phyloP scores from a whole-genome alignment of 805 yeast species.

The Jamesozyma spencerorum region DNA sequence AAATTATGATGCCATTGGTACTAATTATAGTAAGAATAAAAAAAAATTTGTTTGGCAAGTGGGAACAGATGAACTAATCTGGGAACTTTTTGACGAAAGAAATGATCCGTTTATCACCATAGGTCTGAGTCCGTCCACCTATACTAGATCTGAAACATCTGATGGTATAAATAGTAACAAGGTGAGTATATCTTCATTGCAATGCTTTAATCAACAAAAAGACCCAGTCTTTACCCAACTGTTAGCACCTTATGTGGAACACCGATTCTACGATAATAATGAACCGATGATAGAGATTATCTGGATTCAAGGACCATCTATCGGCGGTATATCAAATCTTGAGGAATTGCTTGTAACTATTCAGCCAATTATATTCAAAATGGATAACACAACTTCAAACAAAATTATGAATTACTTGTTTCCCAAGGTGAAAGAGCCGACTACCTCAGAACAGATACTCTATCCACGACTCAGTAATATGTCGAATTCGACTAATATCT shows the following conservation, averaged over 20 bases:
- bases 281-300: slow-evolving; percentile 33
- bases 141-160: slow-evolving; percentile 39
- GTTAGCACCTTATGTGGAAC: slow-evolving; percentile 34
- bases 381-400: slow-evolving; percentile 48
- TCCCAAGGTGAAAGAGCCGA: slow-evolving; percentile 28
- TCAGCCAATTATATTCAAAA: slow-evolving; percentile 47
- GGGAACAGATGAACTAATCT: slow-evolving; percentile 45
- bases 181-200: slow-evolving; percentile 38
- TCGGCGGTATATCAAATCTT: slow-evolving; percentile 56
- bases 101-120: slow-evolving; percentile 44
- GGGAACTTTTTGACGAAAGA: slow-evolving; percentile 45
- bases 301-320: slow-evolving; percentile 51
- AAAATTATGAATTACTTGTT: slow-evolving; percentile 40
- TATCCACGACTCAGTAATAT: background rate
- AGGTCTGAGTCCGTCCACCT: slow-evolving; percentile 41
- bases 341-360: slow-evolving; percentile 40
- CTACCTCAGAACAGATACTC: background rate
- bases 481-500: background rate
- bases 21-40: slow-evolving; percentile 11
- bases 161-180: slow-evolving; percentile 47
- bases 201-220: slow-evolving; percentile 44
- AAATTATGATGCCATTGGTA: slow-evolving; percentile 26
- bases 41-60: slow-evolving; percentile 38
- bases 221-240: slow-evolving; percentile 44
- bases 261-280: slow-evolving; percentile 16